Evolutionary conservation across 148 eudicot genomes (phyloP).

Genomic region (Rhododendron griersonianum): DNA sequence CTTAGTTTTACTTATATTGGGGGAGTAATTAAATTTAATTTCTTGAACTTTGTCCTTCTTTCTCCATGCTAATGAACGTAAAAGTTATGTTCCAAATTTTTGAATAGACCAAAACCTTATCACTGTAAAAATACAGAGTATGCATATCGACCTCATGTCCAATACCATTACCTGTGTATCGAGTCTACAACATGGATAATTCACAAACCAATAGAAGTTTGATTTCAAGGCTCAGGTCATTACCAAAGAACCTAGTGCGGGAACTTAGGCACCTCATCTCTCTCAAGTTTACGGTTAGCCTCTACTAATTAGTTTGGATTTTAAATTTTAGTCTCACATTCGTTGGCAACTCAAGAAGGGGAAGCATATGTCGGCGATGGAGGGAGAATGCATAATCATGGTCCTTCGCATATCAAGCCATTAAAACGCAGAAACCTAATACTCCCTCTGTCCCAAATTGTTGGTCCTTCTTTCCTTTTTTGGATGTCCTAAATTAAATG

Average conservation of each 20-base stretch:
- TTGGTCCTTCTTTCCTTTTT: too few relatives aligned
- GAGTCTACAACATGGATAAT: neutral
- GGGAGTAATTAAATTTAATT: neutral
- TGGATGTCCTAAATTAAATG: too few relatives aligned
- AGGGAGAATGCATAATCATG: neutral
- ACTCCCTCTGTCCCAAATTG: neutral
- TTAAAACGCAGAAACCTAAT: neutral
- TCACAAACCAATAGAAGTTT: neutral
- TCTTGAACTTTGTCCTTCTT: neutral
- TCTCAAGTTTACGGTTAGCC: neutral
- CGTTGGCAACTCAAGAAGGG: neutral
- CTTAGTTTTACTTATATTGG: neutral
- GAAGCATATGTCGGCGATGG: neutral
- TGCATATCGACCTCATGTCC: neutral
- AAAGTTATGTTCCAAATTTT: neutral
- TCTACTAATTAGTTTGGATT: neutral
- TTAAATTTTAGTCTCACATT: neutral
- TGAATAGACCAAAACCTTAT: neutral
- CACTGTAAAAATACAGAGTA: neutral
- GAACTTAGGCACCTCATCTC: neutral
- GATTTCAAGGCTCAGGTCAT: neutral
- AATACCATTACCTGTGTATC: neutral
- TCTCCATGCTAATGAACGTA: neutral
- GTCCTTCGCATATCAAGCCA: neutral
- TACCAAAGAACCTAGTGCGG: neutral